These are phyloP conservation scores for Conticribra weissflogii DNA, from an alignment of 108 stramenopile genomes.

Conservation along the genomic window DNA sequence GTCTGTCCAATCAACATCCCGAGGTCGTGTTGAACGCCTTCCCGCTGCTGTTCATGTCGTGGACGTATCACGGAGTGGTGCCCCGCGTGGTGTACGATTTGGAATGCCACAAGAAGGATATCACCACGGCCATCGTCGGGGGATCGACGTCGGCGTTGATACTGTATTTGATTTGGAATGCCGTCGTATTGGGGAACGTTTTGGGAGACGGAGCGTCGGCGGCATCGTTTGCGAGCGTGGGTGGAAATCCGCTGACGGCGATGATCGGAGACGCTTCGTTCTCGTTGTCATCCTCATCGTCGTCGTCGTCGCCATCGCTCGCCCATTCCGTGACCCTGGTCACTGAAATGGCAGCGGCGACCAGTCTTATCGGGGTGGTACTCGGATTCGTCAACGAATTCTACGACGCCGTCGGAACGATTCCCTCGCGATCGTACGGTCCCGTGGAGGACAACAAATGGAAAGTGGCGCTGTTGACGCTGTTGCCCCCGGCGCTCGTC, in stretches of 20 bases:
- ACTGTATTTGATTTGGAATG: conserved; percentile 91
- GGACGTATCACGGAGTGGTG: conserved; percentile 90
- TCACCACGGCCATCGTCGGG: conserved; percentile 68
- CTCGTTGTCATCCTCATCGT: neutral
- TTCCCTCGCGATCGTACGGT: conserved; percentile 38
- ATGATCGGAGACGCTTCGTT: too few relatives aligned
- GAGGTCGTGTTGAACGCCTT: conserved; percentile 66
- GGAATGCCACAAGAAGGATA: conserved; percentile 80
- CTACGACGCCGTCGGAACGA: conserved; percentile 57
- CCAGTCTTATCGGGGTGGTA: conserved; percentile 75
- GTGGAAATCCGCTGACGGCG: neutral
- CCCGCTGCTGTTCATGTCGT: conserved; percentile 78
- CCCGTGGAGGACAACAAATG: conserved; percentile 53
- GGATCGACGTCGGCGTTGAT: conserved; percentile 78
- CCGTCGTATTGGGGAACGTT: conserved; percentile 73
- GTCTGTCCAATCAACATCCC: conserved; percentile 69
- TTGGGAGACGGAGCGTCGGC: conserved; percentile 22
- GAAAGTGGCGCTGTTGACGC: conserved; percentile 62
- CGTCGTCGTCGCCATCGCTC: conserved; percentile 13
- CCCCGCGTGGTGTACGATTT: conserved; percentile 82
- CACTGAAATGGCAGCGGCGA: conserved; percentile 66
- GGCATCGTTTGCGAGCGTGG: neutral
- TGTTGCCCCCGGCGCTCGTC: conserved; percentile 46
- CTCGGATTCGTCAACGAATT: conserved; percentile 78
- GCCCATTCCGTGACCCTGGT: conserved; percentile 53